A percentile compares a stretch with the other conserved stretches of the same genome.
Evolutionary conservation across 1,284 basidiomycete species (phyloP).

Genomic region (Trametes pubescens): DNA sequence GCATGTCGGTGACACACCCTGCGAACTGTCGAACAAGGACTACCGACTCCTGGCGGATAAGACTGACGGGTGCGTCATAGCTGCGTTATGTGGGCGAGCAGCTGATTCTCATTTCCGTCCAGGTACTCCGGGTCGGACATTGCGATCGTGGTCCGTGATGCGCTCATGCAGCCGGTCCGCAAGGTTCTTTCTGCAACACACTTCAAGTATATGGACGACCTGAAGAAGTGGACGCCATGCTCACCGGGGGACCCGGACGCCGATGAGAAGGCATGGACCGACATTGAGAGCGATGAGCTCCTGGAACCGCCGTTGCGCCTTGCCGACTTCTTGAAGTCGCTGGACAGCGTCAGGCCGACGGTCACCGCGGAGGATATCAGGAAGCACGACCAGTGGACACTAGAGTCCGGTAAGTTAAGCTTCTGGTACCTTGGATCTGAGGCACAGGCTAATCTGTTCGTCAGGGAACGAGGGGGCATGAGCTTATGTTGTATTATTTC

Average conservation of each 20-base stretch:
- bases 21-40: slow-evolving; percentile 82
- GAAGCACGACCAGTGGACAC: slow-evolving; percentile 93
- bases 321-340: slow-evolving; percentile 87
- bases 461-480: slow-evolving; percentile 28
- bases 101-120: slow-evolving; percentile 8
- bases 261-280: slow-evolving; percentile 93
- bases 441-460: slow-evolving; percentile 13
- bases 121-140: slow-evolving; percentile 97
- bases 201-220: slow-evolving; percentile 74
- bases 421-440: slow-evolving; percentile 1
- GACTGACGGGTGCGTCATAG: slow-evolving; percentile 79
- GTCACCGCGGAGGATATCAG: slow-evolving; percentile 91
- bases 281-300: slow-evolving; percentile 90
- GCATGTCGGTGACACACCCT: slow-evolving; percentile 94
- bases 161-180: slow-evolving; percentile 98
- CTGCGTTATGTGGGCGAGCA: background rate
- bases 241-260: slow-evolving; percentile 92
- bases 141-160: slow-evolving; percentile 94
- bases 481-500: slow-evolving; percentile 19
- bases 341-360: slow-evolving; percentile 87
- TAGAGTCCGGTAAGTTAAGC: slow-evolving; percentile 69
- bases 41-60: slow-evolving; percentile 84
- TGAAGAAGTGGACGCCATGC: slow-evolving; percentile 86
- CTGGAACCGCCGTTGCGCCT: slow-evolving; percentile 84
- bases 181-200: slow-evolving; percentile 97